A percentile compares a stretch with the other conserved stretches of the same genome.
Conservation (phyloP, 768 basidiomycete species). For the Leccinum longicurvipes region DNA sequence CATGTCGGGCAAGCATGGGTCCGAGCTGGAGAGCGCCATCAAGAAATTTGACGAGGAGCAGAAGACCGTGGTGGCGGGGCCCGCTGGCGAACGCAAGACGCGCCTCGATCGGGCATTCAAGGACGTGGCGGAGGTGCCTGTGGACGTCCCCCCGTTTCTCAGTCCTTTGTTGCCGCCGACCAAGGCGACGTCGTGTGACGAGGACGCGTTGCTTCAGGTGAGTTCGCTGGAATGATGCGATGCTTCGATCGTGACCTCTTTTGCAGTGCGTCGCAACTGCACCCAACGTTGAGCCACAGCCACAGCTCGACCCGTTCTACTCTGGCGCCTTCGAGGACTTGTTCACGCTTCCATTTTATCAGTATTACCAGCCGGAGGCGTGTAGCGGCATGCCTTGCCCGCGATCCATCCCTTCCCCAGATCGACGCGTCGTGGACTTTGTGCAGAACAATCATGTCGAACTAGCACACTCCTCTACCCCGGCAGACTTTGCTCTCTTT, state of each 20-base stretch:
- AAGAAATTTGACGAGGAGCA: slow-evolving; percentile 28
- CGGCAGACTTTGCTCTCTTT: slow-evolving; percentile 16
- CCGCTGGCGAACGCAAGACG: background rate
- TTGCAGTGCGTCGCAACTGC: background rate
- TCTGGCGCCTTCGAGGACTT: background rate
- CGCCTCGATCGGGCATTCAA: background rate
- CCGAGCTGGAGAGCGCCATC: slow-evolving; percentile 46
- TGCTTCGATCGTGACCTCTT: background rate
- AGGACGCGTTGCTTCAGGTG: slow-evolving; percentile 5
- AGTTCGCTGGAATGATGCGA: background rate
- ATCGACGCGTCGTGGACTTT: slow-evolving; percentile 13
- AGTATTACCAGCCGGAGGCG: slow-evolving; percentile 3
- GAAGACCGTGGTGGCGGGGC: background rate
- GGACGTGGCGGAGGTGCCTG: background rate
- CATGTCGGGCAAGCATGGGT: slow-evolving; percentile 47
- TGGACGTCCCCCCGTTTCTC: slow-evolving; percentile 23
- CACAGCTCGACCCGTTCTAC: slow-evolving; percentile 1
- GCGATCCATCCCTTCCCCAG: background rate
- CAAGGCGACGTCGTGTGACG: background rate
- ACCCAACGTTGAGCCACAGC: too few species aligned
- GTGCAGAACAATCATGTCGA: background rate
- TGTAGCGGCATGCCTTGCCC: background rate
- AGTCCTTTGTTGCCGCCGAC: slow-evolving; percentile 31
- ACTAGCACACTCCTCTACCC: slow-evolving; percentile 6
- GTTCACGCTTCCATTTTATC: background rate